Percentiles rank a stretch among this genome's conserved stretches.
Conservation (phyloP, 2,329 filamentous ascomycete genomes). For the Pseudogymnoascus sp. region DNA sequence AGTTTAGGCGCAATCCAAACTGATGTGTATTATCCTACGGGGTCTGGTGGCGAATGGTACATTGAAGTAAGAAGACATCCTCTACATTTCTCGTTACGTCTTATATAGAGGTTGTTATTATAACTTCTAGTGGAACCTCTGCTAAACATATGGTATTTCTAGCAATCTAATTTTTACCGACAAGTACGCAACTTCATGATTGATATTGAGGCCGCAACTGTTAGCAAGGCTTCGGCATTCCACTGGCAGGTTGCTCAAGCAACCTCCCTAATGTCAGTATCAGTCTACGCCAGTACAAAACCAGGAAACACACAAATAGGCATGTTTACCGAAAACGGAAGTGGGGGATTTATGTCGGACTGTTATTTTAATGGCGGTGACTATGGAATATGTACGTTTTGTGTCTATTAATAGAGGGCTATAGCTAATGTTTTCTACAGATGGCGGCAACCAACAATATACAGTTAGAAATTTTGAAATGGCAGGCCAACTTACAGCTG, state of each 20-base stretch:
- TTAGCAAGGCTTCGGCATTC: constrained; percentile 36
- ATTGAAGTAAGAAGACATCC: no score
- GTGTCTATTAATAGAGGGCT: no score
- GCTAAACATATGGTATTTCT: no score
- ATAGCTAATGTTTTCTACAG: no score
- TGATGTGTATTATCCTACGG: no score
- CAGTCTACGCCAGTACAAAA: not conserved
- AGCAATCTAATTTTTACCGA: constrained; percentile 50
- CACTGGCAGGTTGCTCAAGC: constrained; percentile 47
- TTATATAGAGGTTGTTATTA: no score
- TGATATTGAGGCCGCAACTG: constrained; percentile 34
- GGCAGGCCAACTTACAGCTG: no score
- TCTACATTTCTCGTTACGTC: no score
- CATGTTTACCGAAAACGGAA: constrained; percentile 14
- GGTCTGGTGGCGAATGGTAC: no score
- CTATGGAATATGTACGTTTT: constrained; percentile 24
- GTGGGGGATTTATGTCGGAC: constrained; percentile 14
- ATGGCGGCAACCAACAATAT: constrained; percentile 54
- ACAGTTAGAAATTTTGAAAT: constrained; percentile 28
- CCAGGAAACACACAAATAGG: not conserved
- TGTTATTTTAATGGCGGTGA: constrained; percentile 12
- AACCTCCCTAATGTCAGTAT: constrained; percentile 47
- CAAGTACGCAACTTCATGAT: constrained; percentile 57
- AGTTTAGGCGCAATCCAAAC: no score
- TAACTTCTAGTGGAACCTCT: no score